phyloP scores from a whole-genome alignment of 371 early-diverging fungal species.

The Mucor indicus region DNA sequence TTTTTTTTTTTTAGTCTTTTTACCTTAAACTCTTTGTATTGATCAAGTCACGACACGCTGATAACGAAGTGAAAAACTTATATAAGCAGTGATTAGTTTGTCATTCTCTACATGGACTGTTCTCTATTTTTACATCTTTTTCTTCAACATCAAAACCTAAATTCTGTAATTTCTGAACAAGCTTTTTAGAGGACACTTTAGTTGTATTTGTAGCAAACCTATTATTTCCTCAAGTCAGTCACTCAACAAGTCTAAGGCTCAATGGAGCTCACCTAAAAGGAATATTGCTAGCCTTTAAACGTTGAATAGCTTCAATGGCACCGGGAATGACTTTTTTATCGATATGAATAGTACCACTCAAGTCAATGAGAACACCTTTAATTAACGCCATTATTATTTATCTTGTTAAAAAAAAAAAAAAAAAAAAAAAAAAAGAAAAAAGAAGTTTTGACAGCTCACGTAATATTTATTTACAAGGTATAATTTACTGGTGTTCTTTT shows the following conservation, averaged over 20 bases:
- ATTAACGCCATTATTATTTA: conserved; percentile 14
- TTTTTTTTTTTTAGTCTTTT: neutral
- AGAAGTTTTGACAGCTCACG: too few relatives aligned
- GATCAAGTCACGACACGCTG: conserved; percentile 67
- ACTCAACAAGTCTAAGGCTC: neutral
- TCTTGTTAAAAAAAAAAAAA: too few relatives aligned
- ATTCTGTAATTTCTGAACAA: conserved; percentile 50
- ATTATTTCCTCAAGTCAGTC: neutral
- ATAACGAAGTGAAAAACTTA: conserved; percentile 79
- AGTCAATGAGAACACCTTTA: conserved; percentile 71
- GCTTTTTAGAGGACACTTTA: conserved; percentile 57
- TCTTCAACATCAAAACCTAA: conserved; percentile 70
- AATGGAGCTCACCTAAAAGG: conserved; percentile 38
- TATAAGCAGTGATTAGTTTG: neutral
- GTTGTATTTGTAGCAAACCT: conserved; percentile 85
- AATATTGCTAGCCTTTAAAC: conserved; percentile 57
- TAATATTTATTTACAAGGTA: too few relatives aligned
- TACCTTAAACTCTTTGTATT: conserved; percentile 44
- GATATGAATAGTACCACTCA: conserved; percentile 81
- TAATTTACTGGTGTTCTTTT: neutral
- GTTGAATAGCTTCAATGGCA: conserved; percentile 64
- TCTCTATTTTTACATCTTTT: conserved; percentile 46
- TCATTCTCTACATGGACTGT: neutral
- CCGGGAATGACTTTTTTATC: conserved; percentile 67
- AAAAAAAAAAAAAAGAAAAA: too few relatives aligned